phyloP scores from a whole-genome alignment of 1,284 basidiomycete genomes.

The Ustilago bromivora region DNA sequence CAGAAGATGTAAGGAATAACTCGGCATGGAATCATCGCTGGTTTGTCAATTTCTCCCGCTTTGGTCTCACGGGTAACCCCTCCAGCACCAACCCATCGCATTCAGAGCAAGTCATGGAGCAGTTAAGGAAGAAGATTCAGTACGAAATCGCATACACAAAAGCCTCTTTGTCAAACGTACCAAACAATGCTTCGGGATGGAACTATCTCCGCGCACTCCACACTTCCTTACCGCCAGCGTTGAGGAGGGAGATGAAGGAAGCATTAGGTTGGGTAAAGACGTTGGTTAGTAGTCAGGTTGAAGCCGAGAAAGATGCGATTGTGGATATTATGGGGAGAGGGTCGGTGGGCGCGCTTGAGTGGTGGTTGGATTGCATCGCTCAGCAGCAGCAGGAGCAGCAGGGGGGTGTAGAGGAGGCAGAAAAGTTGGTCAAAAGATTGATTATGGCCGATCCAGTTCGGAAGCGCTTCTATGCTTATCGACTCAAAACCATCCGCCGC shows the following conservation, averaged over 20 bases:
- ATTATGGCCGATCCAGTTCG: constrained; percentile 52
- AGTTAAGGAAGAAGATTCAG: constrained; percentile 37
- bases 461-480: constrained; percentile 46
- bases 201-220: constrained; percentile 61
- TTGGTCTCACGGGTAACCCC: constrained; percentile 21
- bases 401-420: constrained; percentile 17
- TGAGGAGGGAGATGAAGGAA: not conserved
- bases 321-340: constrained; percentile 43
- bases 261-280: constrained; percentile 22
- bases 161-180: constrained; percentile 32
- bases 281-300: constrained; percentile 22
- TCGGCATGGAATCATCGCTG: constrained; percentile 98
- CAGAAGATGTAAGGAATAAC: constrained; percentile 89
- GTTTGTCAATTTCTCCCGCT: constrained; percentile 80
- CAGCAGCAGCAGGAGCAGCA: not conserved
- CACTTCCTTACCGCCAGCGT: not conserved
- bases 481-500: constrained; percentile 24
- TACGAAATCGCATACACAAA: constrained; percentile 50
- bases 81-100: not conserved
- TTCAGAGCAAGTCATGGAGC: not conserved
- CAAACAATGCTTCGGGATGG: constrained; percentile 65
- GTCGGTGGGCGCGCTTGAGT: constrained; percentile 58
- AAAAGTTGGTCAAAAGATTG: constrained; percentile 33
- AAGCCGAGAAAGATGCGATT: constrained; percentile 33
- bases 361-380: constrained; percentile 51